These are phyloP conservation scores for Metarhizium album DNA, from an alignment of 2,329 filamentous ascomycete species.

Conservation along the genomic window DNA sequence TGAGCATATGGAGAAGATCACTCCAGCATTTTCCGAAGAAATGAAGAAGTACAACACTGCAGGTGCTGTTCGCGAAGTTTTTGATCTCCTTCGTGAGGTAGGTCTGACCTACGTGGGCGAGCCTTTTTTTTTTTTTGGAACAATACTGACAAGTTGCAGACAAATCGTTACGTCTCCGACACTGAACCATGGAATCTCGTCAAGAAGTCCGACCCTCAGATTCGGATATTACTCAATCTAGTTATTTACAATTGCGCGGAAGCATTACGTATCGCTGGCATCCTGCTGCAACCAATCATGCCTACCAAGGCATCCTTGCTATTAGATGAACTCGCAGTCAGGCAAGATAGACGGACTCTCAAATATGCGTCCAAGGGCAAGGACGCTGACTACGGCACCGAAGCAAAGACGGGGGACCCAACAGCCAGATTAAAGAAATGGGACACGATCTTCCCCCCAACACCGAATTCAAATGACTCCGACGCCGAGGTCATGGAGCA, in stretches of 20 bases:
- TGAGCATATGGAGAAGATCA: constrained; percentile 11
- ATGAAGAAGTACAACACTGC: constrained; percentile 57
- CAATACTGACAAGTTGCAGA: constrained; percentile 17
- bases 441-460: constrained; percentile 41
- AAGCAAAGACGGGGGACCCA: constrained; percentile 13
- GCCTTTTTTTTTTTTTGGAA: too few species aligned
- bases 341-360: constrained; percentile 48
- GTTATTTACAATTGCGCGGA: constrained; percentile 65
- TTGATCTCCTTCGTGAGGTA: constrained; percentile 51
- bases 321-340: constrained; percentile 69
- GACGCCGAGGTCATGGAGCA: constrained; percentile 13
- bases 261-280: constrained; percentile 65
- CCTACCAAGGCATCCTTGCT: constrained; percentile 63
- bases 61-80: constrained; percentile 53
- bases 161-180: constrained; percentile 41
- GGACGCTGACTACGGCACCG: constrained; percentile 60
- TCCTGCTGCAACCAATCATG: constrained; percentile 86
- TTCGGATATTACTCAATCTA: constrained; percentile 36
- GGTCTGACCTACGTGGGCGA: background rate
- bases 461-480: constrained; percentile 15
- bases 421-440: constrained; percentile 24
- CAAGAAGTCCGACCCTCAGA: constrained; percentile 23
- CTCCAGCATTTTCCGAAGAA: constrained; percentile 27
- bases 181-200: constrained; percentile 57
- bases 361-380: constrained; percentile 48